phyloP scores from a whole-genome alignment of 1,139 yeast genomes.

The Lodderomyces orthopsilosis region DNA sequence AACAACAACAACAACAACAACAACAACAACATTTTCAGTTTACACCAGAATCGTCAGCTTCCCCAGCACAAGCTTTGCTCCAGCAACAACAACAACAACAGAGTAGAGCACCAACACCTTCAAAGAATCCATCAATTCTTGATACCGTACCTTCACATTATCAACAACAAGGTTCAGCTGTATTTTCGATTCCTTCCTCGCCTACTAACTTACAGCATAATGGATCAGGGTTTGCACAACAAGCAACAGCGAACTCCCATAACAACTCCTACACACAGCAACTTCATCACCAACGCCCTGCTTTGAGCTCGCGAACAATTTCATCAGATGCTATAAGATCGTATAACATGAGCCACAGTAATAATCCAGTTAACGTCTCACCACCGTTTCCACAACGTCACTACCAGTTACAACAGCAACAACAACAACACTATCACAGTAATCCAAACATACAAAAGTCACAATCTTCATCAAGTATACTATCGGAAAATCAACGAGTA shows the following conservation, averaged over 20 bases:
- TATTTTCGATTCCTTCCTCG: conserved; percentile 26
- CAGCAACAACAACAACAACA: conserved; percentile 7
- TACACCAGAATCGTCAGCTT: conserved; percentile 3
- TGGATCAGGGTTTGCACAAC: neutral
- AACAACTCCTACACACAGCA: neutral
- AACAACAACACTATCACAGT: neutral
- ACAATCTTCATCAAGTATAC: conserved; percentile 14
- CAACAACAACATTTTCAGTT: neutral
- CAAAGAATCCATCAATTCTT: neutral
- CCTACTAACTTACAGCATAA: conserved; percentile 20
- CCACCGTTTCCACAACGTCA: conserved; percentile 9
- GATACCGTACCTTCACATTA: conserved; percentile 11
- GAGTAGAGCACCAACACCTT: conserved; percentile 6
- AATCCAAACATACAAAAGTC: conserved; percentile 10
- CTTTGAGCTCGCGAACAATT: conserved; percentile 9
- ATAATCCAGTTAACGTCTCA: conserved; percentile 6
- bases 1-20: conserved; percentile 11
- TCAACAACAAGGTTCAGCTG: conserved; percentile 24
- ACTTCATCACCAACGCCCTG: conserved; percentile 7
- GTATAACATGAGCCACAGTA: conserved; percentile 7
- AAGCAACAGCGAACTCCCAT: neutral
- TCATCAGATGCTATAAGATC: conserved; percentile 15
- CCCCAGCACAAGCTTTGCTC: conserved; percentile 7
- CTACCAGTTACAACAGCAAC: neutral
- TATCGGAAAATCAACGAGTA: conserved; percentile 16